Percentiles rank a stretch among this genome's conserved stretches.
Conservation (phyloP, 306 rosid genomes). For the Acacia acuminata region DNA sequence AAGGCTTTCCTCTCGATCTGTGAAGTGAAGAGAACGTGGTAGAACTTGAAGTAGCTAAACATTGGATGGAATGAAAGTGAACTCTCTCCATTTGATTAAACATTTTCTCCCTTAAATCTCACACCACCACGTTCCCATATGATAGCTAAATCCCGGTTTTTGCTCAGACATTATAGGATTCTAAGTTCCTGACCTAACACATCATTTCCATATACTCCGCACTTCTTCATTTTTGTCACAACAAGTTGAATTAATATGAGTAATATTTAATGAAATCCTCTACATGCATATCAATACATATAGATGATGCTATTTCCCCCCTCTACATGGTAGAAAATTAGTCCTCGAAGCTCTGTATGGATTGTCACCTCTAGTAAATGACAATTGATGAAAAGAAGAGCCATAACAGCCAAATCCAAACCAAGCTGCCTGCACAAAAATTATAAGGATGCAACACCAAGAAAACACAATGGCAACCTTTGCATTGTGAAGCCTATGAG, state of each 20-base stretch:
- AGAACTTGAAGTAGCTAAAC: neutral
- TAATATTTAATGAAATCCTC: neutral
- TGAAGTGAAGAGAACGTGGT: neutral
- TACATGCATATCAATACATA: neutral
- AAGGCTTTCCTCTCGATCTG: neutral
- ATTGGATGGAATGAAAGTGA: neutral
- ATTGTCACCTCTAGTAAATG: neutral
- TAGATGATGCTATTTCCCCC: neutral
- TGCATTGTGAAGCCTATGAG: conserved; percentile 22
- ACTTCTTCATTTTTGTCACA: neutral
- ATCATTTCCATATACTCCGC: neutral
- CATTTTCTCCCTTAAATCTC: neutral
- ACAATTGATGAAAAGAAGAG: neutral
- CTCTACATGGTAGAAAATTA: neutral
- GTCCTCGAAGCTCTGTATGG: neutral
- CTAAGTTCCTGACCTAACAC: neutral
- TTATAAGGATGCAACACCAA: neutral
- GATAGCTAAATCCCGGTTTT: neutral
- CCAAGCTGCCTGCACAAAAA: conserved; percentile 11
- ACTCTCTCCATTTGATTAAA: neutral
- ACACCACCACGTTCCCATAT: neutral
- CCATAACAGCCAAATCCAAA: neutral
- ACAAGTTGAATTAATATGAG: too few species aligned
- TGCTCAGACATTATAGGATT: neutral
- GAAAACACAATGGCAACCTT: neutral